These are phyloP conservation scores for Saturnispora besseyi DNA, from an alignment of 805 yeast genomes.

Conservation along the genomic window DNA sequence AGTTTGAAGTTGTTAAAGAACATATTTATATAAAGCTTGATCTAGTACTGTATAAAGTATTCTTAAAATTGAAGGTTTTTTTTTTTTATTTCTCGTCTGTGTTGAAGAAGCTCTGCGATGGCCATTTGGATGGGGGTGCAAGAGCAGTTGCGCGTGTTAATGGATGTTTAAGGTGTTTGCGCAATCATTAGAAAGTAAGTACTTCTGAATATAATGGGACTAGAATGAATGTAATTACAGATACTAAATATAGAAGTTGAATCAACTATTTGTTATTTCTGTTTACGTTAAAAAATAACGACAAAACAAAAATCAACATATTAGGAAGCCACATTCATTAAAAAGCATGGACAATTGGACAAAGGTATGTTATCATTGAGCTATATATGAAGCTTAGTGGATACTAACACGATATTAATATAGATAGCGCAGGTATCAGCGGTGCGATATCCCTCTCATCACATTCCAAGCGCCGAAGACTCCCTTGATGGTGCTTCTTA, in stretches of 20 bases:
- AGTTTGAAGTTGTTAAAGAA: conserved; percentile 21
- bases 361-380: conserved; percentile 1
- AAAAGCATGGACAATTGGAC: conserved; percentile 11
- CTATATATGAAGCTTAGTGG: no score
- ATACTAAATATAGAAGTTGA: not conserved
- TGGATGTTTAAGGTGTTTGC: not conserved
- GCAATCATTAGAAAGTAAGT: not conserved
- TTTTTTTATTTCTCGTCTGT: not conserved
- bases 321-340: not conserved
- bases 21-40: conserved; percentile 9
- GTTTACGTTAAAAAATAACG: not conserved
- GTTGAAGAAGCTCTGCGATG: not conserved
- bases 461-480: conserved; percentile 13
- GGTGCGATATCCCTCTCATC: conserved; percentile 19
- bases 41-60: not conserved
- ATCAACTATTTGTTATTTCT: not conserved
- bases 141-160: not conserved
- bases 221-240: not conserved
- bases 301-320: not conserved
- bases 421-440: conserved; percentile 6
- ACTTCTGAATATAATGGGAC: not conserved
- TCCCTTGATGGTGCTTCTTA: conserved; percentile 21
- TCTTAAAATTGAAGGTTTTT: not conserved
- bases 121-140: not conserved
- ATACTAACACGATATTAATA: not conserved